Evolutionary conservation across 371 early-diverging fungal species (phyloP).

Genomic region (Actinomortierella ambigua): DNA sequence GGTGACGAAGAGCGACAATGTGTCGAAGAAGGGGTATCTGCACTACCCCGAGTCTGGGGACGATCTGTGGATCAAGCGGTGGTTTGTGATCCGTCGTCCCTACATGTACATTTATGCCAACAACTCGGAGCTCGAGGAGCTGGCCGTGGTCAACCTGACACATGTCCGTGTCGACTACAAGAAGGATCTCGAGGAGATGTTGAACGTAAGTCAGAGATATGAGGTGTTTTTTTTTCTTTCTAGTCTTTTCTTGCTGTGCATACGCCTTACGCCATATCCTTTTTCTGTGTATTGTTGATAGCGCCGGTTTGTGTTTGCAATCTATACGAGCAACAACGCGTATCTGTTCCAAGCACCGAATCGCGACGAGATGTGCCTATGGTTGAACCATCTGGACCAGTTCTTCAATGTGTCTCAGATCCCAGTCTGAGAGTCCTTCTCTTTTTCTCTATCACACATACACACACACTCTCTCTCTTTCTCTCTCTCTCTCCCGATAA

Average conservation of each 20-base stretch:
- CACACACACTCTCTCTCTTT: neutral
- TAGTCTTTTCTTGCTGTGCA: neutral
- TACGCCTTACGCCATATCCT: neutral
- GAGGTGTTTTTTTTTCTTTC: conserved; percentile 5
- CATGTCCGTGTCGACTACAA: conserved; percentile 77
- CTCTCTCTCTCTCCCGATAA: neutral
- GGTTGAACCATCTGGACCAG: conserved; percentile 61
- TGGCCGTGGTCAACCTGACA: conserved; percentile 74
- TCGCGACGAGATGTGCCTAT: conserved; percentile 71
- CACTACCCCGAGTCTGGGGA: conserved; percentile 65
- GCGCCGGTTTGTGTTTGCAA: conserved; percentile 74
- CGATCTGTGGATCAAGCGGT: conserved; percentile 77
- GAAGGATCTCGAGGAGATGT: conserved; percentile 65
- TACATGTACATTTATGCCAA: conserved; percentile 79
- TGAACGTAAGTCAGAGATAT: conserved; percentile 66
- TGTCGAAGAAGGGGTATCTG: conserved; percentile 65
- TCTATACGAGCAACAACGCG: conserved; percentile 80
- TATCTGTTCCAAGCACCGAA: conserved; percentile 76
- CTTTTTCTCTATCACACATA: conserved; percentile 1
- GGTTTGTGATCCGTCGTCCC: conserved; percentile 87
- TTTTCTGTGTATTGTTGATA: conserved; percentile 31
- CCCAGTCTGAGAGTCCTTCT: conserved; percentile 7
- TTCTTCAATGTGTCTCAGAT: conserved; percentile 31
- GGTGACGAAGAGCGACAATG: conserved; percentile 58
- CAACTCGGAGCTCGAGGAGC: conserved; percentile 67